phyloP scores from a whole-genome alignment of 1,284 basidiomycete genomes.

The Marasmius fiardii region DNA sequence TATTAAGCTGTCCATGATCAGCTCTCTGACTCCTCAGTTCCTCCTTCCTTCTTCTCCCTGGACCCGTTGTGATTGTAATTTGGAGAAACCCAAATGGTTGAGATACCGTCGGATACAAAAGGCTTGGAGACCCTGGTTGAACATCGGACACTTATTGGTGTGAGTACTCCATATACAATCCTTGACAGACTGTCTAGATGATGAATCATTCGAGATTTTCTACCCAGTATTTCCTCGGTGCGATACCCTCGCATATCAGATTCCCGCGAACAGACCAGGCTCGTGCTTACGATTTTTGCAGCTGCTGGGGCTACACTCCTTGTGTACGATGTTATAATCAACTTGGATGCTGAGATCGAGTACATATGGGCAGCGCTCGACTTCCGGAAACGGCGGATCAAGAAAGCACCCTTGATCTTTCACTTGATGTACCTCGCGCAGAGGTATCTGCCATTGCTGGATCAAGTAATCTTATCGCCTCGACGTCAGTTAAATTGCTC shows the following conservation, averaged over 20 bases:
- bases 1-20: too few species aligned
- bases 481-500: not conserved
- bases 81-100: too few species aligned
- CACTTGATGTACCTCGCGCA: not conserved
- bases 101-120: too few species aligned
- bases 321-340: not conserved
- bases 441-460: not conserved
- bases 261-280: not conserved
- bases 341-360: not conserved
- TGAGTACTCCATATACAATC: not conserved
- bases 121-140: too few species aligned
- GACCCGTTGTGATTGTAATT: too few species aligned
- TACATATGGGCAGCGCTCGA: not conserved
- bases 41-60: too few species aligned
- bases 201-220: not conserved
- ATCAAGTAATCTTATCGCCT: not conserved
- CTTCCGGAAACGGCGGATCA: not conserved
- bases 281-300: not conserved
- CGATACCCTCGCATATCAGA: not conserved
- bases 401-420: not conserved
- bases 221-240: not conserved
- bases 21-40: too few species aligned
- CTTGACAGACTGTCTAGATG: not conserved
- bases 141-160: not conserved
- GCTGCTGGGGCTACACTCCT: not conserved